Conservation (phyloP, 352 stramenopile genomes). For the Thalassiosira livingstoniorum region DNA sequence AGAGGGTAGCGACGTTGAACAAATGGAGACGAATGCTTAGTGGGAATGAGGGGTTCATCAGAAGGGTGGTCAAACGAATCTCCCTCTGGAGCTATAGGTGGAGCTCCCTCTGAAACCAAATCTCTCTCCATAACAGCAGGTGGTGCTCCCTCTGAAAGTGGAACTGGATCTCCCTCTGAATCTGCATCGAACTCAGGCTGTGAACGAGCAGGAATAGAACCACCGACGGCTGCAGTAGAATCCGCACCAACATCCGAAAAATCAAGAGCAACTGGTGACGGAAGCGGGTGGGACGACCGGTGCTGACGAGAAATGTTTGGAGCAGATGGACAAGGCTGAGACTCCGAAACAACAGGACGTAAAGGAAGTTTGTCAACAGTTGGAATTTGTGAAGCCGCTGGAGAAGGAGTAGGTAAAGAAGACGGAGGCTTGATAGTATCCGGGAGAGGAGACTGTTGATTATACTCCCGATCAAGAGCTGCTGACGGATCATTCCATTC, state of each 20-base stretch:
- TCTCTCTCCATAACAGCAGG: background rate
- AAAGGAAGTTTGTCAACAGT: too few species aligned
- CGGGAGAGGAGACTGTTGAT: background rate
- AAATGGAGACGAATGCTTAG: background rate
- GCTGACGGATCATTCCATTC: too few species aligned
- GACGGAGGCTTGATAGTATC: background rate
- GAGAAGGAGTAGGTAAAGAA: background rate
- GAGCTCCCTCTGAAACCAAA: background rate
- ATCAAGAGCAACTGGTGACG: too few species aligned
- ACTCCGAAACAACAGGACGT: too few species aligned
- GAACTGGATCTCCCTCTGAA: slow-evolving; percentile 4
- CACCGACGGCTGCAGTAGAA: too few species aligned
- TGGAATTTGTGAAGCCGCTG: too few species aligned
- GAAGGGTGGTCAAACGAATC: background rate
- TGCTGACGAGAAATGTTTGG: too few species aligned
- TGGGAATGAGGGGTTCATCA: background rate
- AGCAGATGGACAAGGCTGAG: too few species aligned
- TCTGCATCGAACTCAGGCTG: too few species aligned
- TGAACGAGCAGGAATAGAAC: too few species aligned
- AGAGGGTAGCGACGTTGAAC: background rate
- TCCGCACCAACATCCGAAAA: too few species aligned
- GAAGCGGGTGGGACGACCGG: too few species aligned
- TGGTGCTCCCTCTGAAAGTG: background rate
- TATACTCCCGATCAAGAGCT: background rate
- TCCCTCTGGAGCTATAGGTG: slow-evolving; percentile 2